Evolutionary conservation across 2,329 filamentous ascomycete species (phyloP).

Genomic region (Paraconiothyrium sp.): DNA sequence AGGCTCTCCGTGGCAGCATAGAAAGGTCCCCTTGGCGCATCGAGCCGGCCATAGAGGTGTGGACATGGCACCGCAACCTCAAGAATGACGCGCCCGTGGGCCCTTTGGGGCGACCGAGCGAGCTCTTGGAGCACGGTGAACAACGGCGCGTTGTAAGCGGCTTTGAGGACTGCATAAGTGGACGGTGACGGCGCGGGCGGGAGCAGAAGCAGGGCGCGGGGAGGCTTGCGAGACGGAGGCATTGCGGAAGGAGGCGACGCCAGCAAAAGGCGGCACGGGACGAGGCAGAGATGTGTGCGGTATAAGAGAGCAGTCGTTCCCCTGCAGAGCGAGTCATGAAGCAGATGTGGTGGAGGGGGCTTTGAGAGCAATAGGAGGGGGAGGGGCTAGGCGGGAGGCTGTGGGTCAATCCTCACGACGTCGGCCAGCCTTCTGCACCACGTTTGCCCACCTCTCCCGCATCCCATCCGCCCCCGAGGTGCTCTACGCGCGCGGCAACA

Average conservation of each 20-base stretch:
- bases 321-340: neutral
- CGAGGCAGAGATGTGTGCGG: conserved; percentile 5
- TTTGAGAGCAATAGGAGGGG: neutral
- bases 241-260: conserved; percentile 34
- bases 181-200: conserved; percentile 55
- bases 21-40: conserved; percentile 62
- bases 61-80: conserved; percentile 72
- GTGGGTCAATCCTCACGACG: neutral
- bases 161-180: conserved; percentile 53
- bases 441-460: neutral
- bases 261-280: conserved; percentile 14
- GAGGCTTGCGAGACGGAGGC: conserved; percentile 34
- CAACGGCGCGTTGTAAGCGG: conserved; percentile 55
- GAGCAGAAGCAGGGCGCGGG: conserved; percentile 54
- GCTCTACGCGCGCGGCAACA: conserved; percentile 29
- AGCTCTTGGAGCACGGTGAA: conserved; percentile 54
- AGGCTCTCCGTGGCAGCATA: conserved; percentile 78
- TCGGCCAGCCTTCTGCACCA: conserved; percentile 1
- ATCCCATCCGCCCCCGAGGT: conserved; percentile 10
- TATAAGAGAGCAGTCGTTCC: conserved; percentile 4
- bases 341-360: neutral
- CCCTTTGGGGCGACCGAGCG: conserved; percentile 40
- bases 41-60: conserved; percentile 64
- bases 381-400: neutral
- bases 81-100: conserved; percentile 53